phyloP scores from a whole-genome alignment of 805 yeast species.

The Sugiyamaella mastotermitis region DNA sequence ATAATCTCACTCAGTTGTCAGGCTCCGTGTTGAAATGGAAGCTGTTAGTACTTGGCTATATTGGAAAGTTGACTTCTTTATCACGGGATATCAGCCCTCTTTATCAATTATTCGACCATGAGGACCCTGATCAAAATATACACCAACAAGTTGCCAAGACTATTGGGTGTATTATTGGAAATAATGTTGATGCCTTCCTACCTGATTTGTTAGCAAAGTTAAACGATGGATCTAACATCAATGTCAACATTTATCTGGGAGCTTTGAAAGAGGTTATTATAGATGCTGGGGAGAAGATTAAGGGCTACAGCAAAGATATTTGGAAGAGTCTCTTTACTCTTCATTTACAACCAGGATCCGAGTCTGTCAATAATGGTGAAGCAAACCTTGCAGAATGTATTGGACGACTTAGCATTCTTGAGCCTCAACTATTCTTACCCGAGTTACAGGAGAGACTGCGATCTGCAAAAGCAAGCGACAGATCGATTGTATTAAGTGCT shows the following conservation, averaged over 20 bases:
- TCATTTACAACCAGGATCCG: conserved; percentile 2
- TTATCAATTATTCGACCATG: conserved; percentile 31
- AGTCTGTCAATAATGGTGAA: conserved; percentile 4
- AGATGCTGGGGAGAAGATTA: background rate
- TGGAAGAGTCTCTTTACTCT: conserved; percentile 20
- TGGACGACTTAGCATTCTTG: conserved; percentile 23
- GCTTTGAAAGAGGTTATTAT: conserved; percentile 29
- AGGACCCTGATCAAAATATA: conserved; percentile 29
- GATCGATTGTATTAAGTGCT: conserved; percentile 32
- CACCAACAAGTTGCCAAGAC: conserved; percentile 47
- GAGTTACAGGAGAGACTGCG: conserved; percentile 26
- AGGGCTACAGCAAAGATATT: conserved; percentile 8
- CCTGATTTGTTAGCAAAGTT: conserved; percentile 33
- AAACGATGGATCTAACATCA: conserved; percentile 16
- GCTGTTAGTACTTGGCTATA: conserved; percentile 44
- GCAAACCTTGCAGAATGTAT: conserved; percentile 22
- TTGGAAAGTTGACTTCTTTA: conserved; percentile 34
- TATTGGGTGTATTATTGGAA: conserved; percentile 43
- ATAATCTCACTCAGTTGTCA: background rate
- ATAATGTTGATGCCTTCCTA: conserved; percentile 35
- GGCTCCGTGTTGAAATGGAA: conserved; percentile 29
- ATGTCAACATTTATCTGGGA: conserved; percentile 25
- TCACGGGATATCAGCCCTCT: conserved; percentile 35
- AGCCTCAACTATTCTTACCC: conserved; percentile 28
- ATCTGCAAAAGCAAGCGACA: conserved; percentile 16